Evolutionary conservation across 1,284 basidiomycete species (phyloP).

Genomic region (Ustilago shanxiensis): DNA sequence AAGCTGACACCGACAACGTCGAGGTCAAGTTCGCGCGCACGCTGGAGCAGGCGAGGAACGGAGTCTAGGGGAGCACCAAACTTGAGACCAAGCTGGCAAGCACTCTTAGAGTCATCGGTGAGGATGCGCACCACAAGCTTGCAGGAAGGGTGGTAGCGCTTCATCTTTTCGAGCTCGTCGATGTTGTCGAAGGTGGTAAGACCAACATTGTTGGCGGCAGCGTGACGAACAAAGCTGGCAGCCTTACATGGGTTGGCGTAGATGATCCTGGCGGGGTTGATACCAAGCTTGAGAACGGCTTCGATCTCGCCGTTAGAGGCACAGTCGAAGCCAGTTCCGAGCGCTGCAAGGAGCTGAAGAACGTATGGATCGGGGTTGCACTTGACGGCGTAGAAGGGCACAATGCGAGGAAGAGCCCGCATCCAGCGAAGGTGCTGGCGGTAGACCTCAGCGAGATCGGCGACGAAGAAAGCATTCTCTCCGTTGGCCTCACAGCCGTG

Average conservation of each 20-base stretch:
- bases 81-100: constrained; percentile 94
- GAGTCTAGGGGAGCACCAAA: constrained; percentile 91
- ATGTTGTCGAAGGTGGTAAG: constrained; percentile 98
- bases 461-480: constrained; percentile 96
- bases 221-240: constrained; percentile 88
- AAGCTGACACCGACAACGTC: constrained; percentile 96
- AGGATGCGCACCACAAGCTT: constrained; percentile 93
- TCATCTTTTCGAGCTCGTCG: constrained; percentile 97
- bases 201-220: constrained; percentile 82
- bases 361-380: constrained; percentile 98
- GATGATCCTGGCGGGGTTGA: constrained; percentile 79
- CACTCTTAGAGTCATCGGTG: constrained; percentile 94
- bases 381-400: constrained; percentile 91
- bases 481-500: constrained; percentile 75
- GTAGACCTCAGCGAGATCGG: constrained; percentile 90
- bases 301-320: constrained; percentile 96
- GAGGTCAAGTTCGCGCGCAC: constrained; percentile 83
- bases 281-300: constrained; percentile 80
- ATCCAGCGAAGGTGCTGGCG: constrained; percentile 88
- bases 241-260: constrained; percentile 99
- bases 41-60: constrained; percentile 83
- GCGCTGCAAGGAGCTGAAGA: constrained; percentile 85
- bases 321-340: constrained; percentile 96
- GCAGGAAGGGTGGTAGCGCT: constrained; percentile 83
- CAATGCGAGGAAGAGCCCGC: constrained; percentile 79